A percentile compares a stretch with the other conserved stretches of the same genome.
phyloP scores from a whole-genome alignment of 805 yeast species.

The Saccharomyces eubayanus region DNA sequence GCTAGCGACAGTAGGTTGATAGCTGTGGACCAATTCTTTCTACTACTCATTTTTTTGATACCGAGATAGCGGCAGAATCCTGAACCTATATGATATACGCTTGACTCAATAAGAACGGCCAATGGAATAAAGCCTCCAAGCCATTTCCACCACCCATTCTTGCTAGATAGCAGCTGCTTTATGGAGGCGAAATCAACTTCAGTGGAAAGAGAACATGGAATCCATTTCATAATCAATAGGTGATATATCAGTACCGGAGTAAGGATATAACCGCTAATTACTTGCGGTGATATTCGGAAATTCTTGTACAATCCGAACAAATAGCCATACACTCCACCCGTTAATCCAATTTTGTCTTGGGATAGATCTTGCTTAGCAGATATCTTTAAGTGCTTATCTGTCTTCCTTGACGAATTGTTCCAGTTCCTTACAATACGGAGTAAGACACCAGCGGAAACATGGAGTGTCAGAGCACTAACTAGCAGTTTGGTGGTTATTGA shows the following conservation, averaged over 20 bases:
- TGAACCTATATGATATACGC: constrained; percentile 20
- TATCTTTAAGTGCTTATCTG: neutral
- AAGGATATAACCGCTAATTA: constrained; percentile 17
- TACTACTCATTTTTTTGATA: constrained; percentile 8
- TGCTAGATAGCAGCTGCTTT: constrained; percentile 19
- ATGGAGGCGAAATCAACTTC: constrained; percentile 19
- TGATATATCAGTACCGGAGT: constrained; percentile 17
- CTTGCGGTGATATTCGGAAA: constrained; percentile 16
- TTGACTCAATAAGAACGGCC: constrained; percentile 14
- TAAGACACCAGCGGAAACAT: neutral
- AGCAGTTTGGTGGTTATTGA: constrained; percentile 14
- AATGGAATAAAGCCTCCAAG: constrained; percentile 18
- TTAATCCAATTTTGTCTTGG: constrained; percentile 17
- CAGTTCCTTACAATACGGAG: neutral
- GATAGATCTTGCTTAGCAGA: constrained; percentile 1
- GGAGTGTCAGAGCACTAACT: neutral
- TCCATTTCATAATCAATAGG: constrained; percentile 14
- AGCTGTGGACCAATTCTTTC: constrained; percentile 15
- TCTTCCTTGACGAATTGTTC: neutral
- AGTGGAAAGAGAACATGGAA: constrained; percentile 9
- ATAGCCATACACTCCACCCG: constrained; percentile 22
- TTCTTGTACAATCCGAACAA: constrained; percentile 17
- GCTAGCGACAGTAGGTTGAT: constrained; percentile 7
- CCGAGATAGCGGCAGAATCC: constrained; percentile 18
- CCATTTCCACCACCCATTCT: constrained; percentile 12